A percentile compares a stretch with the other conserved stretches of the same genome.
Conservation (phyloP, 2,329 filamentous ascomycete genomes). For the Ceratocystis huliohia region DNA sequence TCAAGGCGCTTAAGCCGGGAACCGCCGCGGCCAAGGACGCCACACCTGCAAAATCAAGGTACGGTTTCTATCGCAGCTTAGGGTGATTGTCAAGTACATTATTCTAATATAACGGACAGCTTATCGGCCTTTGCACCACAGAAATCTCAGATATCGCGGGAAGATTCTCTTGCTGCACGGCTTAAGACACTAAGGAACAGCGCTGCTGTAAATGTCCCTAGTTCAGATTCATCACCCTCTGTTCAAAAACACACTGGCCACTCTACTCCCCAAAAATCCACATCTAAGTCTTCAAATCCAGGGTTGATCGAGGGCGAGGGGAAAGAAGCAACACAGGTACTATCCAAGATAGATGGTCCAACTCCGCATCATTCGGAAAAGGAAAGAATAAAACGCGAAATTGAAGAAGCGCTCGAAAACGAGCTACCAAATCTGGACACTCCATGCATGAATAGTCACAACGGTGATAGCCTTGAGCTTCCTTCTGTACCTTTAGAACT, state of each 20-base stretch:
- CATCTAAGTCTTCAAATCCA: not conserved
- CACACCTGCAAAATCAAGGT: slow-evolving; percentile 9
- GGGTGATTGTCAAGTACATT: not conserved
- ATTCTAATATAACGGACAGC: not conserved
- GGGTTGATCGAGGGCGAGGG: not conserved
- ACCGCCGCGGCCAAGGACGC: slow-evolving; percentile 25
- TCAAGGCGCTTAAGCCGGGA: slow-evolving; percentile 40
- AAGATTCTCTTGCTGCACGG: slow-evolving; percentile 40
- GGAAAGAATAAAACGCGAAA: slow-evolving; percentile 35
- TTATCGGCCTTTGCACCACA: slow-evolving; percentile 22
- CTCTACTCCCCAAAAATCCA: not conserved
- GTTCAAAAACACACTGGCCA: not conserved
- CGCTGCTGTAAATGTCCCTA: not conserved
- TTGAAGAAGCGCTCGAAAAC: slow-evolving; percentile 33
- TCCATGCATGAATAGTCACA: not conserved
- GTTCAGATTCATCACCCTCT: not conserved
- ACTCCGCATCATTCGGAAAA: slow-evolving; percentile 38
- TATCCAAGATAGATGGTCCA: slow-evolving; percentile 11
- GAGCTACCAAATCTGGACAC: slow-evolving; percentile 16
- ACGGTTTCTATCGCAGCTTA: not conserved
- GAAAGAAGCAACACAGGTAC: not conserved
- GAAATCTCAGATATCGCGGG: slow-evolving; percentile 30
- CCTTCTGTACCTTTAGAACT: slow-evolving; percentile 32
- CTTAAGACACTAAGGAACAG: slow-evolving; percentile 37
- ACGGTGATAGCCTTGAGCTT: slow-evolving; percentile 25